Evolutionary conservation across 768 basidiomycete species (phyloP).

Genomic region (Vishniacozyma victoriae): DNA sequence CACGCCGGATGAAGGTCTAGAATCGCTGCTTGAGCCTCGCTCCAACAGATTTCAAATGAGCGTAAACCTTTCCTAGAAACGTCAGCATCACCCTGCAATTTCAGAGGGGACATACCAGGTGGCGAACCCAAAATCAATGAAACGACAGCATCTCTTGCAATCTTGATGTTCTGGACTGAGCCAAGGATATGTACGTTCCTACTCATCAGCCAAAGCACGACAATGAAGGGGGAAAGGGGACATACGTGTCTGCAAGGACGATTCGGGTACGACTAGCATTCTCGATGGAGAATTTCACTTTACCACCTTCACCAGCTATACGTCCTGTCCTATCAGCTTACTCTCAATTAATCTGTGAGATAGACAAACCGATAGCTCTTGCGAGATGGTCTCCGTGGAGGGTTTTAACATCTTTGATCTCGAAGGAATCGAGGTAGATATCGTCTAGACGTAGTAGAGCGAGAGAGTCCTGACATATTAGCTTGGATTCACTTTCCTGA

Average conservation of each 20-base stretch:
- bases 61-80: slow-evolving; percentile 53
- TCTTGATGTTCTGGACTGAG: slow-evolving; percentile 96
- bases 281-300: slow-evolving; percentile 98
- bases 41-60: slow-evolving; percentile 82
- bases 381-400: slow-evolving; percentile 95
- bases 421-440: slow-evolving; percentile 95
- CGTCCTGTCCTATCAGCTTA: slow-evolving; percentile 56
- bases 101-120: slow-evolving; percentile 68
- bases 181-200: slow-evolving; percentile 99
- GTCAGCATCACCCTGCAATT: background rate
- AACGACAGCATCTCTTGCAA: slow-evolving; percentile 92
- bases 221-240: slow-evolving; percentile 18
- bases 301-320: slow-evolving; percentile 97
- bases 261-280: slow-evolving; percentile 96
- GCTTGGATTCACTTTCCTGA: background rate
- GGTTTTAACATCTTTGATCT: slow-evolving; percentile 98
- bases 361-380: slow-evolving; percentile 74
- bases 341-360: background rate
- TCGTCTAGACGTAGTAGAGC: slow-evolving; percentile 93
- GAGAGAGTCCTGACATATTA: slow-evolving; percentile 68
- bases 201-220: slow-evolving; percentile 10
- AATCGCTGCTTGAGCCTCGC: slow-evolving; percentile 87
- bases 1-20: slow-evolving; percentile 36
- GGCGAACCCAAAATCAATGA: slow-evolving; percentile 92
- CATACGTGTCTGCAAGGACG: slow-evolving; percentile 92